Percentiles rank a stretch among this genome's conserved stretches.
These are phyloP conservation scores for Phytophthora fragariaefolia DNA, from an alignment of 352 stramenopile genomes.

Conservation along the genomic window DNA sequence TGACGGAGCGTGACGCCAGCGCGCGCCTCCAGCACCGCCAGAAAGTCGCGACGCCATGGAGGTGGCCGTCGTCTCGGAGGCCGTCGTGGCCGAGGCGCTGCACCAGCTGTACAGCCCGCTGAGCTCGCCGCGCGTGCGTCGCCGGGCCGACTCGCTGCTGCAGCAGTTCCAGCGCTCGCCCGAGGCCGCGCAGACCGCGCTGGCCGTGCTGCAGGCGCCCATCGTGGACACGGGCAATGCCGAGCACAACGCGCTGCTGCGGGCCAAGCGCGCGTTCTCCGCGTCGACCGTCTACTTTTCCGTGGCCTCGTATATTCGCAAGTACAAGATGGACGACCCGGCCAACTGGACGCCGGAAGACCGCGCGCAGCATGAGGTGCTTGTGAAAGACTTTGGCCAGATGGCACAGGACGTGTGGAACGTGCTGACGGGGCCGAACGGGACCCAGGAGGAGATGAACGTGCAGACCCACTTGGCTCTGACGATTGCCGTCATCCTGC, in stretches of 20 bases:
- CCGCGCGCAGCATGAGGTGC: slow-evolving; percentile 51
- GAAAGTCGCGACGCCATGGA: slow-evolving; percentile 42
- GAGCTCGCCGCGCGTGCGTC: slow-evolving; percentile 67
- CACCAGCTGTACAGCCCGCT: slow-evolving; percentile 78
- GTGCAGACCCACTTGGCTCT: slow-evolving; percentile 79
- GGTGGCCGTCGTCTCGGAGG: slow-evolving; percentile 41
- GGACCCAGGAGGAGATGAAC: slow-evolving; percentile 55
- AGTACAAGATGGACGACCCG: slow-evolving; percentile 74
- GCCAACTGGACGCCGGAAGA: slow-evolving; percentile 59
- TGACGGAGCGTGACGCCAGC: neutral
- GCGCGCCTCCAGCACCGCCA: neutral
- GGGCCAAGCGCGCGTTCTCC: slow-evolving; percentile 68
- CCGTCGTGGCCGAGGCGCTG: slow-evolving; percentile 62
- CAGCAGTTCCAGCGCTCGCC: slow-evolving; percentile 81
- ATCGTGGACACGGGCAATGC: slow-evolving; percentile 44
- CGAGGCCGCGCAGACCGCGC: slow-evolving; percentile 58
- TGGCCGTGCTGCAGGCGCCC: slow-evolving; percentile 61
- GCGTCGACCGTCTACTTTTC: slow-evolving; percentile 78
- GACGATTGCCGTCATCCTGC: slow-evolving; percentile 77
- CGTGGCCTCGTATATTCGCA: slow-evolving; percentile 70
- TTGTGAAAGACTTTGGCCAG: slow-evolving; percentile 66
- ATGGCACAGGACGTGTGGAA: slow-evolving; percentile 84
- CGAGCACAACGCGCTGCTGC: slow-evolving; percentile 39
- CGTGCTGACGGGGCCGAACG: slow-evolving; percentile 67
- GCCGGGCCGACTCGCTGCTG: slow-evolving; percentile 74